Conservation (phyloP, 2,329 filamentous ascomycete genomes). For the Trichoderma atroviride region DNA sequence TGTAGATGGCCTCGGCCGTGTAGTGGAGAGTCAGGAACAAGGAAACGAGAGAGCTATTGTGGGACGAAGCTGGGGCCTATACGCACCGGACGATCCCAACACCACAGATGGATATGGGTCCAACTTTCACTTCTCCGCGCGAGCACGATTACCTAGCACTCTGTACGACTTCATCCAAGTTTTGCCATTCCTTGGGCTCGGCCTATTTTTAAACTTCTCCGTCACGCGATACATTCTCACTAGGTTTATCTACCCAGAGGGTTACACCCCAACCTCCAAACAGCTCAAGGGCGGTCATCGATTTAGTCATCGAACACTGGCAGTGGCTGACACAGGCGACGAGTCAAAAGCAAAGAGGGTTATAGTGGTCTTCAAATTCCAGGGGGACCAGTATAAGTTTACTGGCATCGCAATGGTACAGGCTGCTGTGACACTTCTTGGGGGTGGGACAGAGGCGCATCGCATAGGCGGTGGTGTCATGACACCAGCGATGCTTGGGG, state of each 20-base stretch:
- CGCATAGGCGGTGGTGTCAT: neutral
- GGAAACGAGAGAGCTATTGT: neutral
- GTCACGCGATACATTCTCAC: neutral
- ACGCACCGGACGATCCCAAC: neutral
- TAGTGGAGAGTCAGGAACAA: neutral
- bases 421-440: neutral
- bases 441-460: neutral
- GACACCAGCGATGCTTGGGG: neutral
- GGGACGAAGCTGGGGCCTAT: neutral
- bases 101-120: neutral
- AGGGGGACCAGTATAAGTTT: neutral
- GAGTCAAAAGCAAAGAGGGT: neutral
- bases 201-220: neutral
- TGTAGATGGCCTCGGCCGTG: neutral
- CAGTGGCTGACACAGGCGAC: neutral
- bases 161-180: neutral
- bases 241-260: neutral
- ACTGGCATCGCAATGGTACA: neutral
- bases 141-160: neutral
- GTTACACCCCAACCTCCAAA: neutral
- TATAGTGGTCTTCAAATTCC: neutral
- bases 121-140: neutral
- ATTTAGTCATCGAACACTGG: neutral
- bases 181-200: neutral
- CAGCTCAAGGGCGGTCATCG: neutral